Conservation (phyloP, 495 filamentous ascomycete species). For the Tuber calosporum region DNA sequence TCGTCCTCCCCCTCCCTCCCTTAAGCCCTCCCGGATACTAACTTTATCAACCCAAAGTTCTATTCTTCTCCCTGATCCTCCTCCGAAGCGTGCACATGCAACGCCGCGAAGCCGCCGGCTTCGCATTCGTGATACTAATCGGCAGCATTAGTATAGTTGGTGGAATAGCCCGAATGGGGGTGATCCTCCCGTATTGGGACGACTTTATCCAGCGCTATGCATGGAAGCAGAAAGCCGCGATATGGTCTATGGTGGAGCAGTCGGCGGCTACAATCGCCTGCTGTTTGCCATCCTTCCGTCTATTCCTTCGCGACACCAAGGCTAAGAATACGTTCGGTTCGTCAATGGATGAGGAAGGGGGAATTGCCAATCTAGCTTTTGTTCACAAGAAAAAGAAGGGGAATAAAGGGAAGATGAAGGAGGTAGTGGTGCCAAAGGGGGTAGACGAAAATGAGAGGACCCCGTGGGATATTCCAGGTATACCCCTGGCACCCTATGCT, state of each 20-base stretch:
- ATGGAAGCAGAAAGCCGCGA: conserved; percentile 5
- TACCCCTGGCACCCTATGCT: background rate
- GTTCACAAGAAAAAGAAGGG: background rate
- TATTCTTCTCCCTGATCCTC: background rate
- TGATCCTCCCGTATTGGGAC: background rate
- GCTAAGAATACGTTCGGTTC: background rate
- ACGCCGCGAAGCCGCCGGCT: background rate
- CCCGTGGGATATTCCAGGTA: background rate
- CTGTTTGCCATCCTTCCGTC: background rate
- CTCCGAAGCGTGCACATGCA: conserved; percentile 2
- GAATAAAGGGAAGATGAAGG: background rate
- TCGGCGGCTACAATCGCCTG: background rate
- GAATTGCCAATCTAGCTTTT: background rate
- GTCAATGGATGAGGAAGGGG: background rate
- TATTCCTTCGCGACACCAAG: background rate
- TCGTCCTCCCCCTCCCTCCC: background rate
- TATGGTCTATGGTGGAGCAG: background rate
- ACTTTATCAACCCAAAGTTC: background rate
- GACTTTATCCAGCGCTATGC: background rate
- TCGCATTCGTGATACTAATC: background rate
- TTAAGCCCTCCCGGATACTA: background rate
- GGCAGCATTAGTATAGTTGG: background rate
- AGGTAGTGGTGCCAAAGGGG: background rate
- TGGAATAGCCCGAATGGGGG: background rate
- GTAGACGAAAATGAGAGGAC: background rate